Evolutionary conservation across 2,329 filamentous ascomycete genomes (phyloP), one percentile per base, ranked within the genome.

Genomic region (Colletotrichum sp.): DNA sequence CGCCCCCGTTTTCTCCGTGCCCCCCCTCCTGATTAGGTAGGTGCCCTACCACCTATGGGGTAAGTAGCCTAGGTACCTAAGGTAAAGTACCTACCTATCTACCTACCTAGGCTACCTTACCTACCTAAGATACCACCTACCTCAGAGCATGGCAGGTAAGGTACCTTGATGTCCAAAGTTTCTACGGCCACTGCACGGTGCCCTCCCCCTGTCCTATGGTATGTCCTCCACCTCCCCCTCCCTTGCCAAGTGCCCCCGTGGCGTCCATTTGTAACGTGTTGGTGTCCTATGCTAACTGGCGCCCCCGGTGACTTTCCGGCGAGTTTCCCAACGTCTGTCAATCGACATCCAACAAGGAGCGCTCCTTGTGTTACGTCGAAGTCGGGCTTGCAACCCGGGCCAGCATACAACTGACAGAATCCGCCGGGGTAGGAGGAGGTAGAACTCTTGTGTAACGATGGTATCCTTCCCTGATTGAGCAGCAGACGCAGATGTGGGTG

Each of bases 241-340:
- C 30, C 43, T 52, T 22, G 43, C 43, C 43, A 22, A 58, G 55
- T 58, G 25, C 27, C 55, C 55, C 55, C 55, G n/a, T 52, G 43
- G 43, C 43, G 43, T 52, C 43, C n/a, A 52, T 52, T 52, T 52
- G 43, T 52, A 52, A 52, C n/a, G 43, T 52, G n/a, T 52, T n/a
- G 22, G 43, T 52, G 43, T 22, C n/a, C 43, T 52, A 12, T 58
- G 25, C 27, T 58, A 28, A 58, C 22, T 28, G 16, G 27, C 70
- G 9, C 15, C 66, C 71, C 68, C 67, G 34, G 67, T 30, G 48
- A 71, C 67, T 66, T 74, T 58, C 48, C 71, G 28, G 60, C n/a
- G 71, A 71, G 32, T 70, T 66, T 25, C 30, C 25, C 55, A 30
- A 71, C 25, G 30, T 43, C 58, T 25, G 65, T 28, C 65, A 55